Percentiles rank a stretch among this genome's conserved stretches.
phyloP scores from a whole-genome alignment of 805 yeast species.

The Metschnikowia vanudenii region DNA sequence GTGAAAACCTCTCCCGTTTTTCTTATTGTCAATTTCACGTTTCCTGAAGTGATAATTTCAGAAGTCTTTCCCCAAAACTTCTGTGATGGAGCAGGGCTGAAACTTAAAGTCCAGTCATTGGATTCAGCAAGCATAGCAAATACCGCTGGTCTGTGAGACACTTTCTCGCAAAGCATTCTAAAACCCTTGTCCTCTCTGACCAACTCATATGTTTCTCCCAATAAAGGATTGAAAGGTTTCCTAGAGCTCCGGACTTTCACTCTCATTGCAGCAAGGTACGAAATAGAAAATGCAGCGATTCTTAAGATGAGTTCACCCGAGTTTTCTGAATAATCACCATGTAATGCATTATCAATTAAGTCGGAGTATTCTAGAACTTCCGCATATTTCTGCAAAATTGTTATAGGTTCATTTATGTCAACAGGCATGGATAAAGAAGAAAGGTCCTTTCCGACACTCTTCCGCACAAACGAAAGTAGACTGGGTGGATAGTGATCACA shows the following conservation, averaged over 20 bases:
- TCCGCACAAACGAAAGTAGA: slow-evolving; percentile 71
- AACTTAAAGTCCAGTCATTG: slow-evolving; percentile 63
- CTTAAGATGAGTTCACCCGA: slow-evolving; percentile 61
- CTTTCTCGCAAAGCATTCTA: slow-evolving; percentile 79
- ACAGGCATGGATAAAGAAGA: slow-evolving; percentile 90
- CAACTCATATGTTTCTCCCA: slow-evolving; percentile 91
- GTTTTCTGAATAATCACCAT: slow-evolving; percentile 38
- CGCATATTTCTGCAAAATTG: slow-evolving; percentile 73
- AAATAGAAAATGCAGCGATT: slow-evolving; percentile 80
- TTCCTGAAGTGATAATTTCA: slow-evolving; percentile 78
- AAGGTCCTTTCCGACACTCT: slow-evolving; percentile 90
- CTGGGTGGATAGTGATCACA: slow-evolving; percentile 77
- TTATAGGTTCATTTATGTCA: slow-evolving; percentile 86
- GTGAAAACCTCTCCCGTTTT: slow-evolving; percentile 68
- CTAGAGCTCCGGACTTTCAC: slow-evolving; percentile 73
- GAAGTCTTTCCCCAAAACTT: slow-evolving; percentile 95
- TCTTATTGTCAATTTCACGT: slow-evolving; percentile 53
- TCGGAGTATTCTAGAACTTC: slow-evolving; percentile 78
- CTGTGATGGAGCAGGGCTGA: slow-evolving; percentile 71
- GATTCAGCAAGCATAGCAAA: slow-evolving; percentile 81
- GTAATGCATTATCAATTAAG: slow-evolving; percentile 62
- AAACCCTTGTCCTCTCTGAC: slow-evolving; percentile 81
- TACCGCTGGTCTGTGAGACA: slow-evolving; percentile 81
- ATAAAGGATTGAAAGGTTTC: slow-evolving; percentile 91
- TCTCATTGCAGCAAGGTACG: slow-evolving; percentile 67